Conservation (phyloP, 768 basidiomycete genomes). For the Hygrophorus pudorinus region DNA sequence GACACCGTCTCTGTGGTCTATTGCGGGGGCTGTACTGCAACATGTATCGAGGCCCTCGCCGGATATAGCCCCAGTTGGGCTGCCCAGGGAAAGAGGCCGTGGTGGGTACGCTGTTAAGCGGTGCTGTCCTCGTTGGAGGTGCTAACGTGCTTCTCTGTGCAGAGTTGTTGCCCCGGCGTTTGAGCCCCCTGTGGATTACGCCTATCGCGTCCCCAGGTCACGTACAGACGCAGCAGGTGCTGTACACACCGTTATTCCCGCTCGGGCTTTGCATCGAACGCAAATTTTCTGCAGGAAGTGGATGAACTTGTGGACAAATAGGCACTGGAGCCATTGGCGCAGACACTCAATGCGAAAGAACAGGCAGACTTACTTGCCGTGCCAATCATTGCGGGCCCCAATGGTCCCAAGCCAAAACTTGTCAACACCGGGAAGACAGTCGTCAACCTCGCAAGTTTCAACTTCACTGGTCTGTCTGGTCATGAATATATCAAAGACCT, state of each 20-base stretch:
- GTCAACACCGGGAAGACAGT: slow-evolving; percentile 62
- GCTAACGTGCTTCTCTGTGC: no score
- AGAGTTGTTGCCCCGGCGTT: no score
- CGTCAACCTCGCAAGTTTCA: slow-evolving; percentile 80
- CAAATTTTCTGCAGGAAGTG: slow-evolving; percentile 62
- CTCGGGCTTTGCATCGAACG: no score
- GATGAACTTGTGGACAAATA: slow-evolving; percentile 96
- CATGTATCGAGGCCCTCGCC: slow-evolving; percentile 25
- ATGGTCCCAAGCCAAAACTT: slow-evolving; percentile 77
- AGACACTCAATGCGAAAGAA: slow-evolving; percentile 49
- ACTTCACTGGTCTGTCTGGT: slow-evolving; percentile 84
- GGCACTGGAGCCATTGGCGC: slow-evolving; percentile 75
- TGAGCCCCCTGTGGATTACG: slow-evolving; percentile 4
- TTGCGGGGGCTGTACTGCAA: slow-evolving; percentile 13
- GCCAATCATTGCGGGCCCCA: slow-evolving; percentile 71
- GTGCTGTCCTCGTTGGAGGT: no score
- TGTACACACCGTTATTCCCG: slow-evolving; percentile 27
- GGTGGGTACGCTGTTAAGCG: neutral
- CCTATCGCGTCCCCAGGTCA: slow-evolving; percentile 4
- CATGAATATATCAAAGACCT: slow-evolving; percentile 82
- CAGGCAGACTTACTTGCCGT: slow-evolving; percentile 61
- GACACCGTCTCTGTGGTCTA: slow-evolving; percentile 20
- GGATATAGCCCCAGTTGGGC: slow-evolving; percentile 26
- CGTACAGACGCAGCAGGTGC: slow-evolving; percentile 27
- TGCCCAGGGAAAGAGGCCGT: slow-evolving; percentile 10